A percentile compares a stretch with the other conserved stretches of the same genome.
These are phyloP conservation scores for Cryptosporidium ubiquitum DNA, from an alignment of 169 alveolate genomes.

Conservation along the genomic window DNA sequence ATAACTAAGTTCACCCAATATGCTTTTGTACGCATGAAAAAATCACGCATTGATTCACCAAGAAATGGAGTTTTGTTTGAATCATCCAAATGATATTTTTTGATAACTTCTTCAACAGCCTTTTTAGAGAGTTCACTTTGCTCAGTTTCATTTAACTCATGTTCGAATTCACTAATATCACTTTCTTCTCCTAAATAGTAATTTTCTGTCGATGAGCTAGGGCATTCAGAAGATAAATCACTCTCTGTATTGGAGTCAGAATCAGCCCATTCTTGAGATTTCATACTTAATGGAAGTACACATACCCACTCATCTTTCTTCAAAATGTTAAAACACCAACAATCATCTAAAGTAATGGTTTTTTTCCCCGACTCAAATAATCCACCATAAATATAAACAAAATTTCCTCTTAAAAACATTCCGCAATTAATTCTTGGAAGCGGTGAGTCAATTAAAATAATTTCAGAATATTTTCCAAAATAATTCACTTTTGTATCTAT, in stretches of 20 bases:
- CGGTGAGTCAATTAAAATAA: constrained; percentile 69
- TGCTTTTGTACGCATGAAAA: constrained; percentile 82
- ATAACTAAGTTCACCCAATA: constrained; percentile 80
- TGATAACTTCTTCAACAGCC: constrained; percentile 15
- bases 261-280: background rate
- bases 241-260: constrained; percentile 27
- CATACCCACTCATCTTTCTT: constrained; percentile 83
- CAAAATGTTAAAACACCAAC: constrained; percentile 81
- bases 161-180: background rate
- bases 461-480: constrained; percentile 5
- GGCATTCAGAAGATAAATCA: background rate
- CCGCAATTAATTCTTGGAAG: constrained; percentile 81
- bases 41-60: constrained; percentile 80
- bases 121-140: constrained; percentile 7
- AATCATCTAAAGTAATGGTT: constrained; percentile 82
- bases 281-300: constrained; percentile 67
- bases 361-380: constrained; percentile 81
- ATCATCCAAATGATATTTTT: constrained; percentile 75
- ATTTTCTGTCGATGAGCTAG: constrained; percentile 4
- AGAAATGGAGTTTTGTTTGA: constrained; percentile 74
- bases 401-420: constrained; percentile 78
- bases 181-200: constrained; percentile 6
- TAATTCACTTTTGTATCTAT: constrained; percentile 6
- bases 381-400: constrained; percentile 82
- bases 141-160: background rate